Base-by-base conservation (phyloP, 164 flowering plant species). In the Protea cynaroides region DNA sequence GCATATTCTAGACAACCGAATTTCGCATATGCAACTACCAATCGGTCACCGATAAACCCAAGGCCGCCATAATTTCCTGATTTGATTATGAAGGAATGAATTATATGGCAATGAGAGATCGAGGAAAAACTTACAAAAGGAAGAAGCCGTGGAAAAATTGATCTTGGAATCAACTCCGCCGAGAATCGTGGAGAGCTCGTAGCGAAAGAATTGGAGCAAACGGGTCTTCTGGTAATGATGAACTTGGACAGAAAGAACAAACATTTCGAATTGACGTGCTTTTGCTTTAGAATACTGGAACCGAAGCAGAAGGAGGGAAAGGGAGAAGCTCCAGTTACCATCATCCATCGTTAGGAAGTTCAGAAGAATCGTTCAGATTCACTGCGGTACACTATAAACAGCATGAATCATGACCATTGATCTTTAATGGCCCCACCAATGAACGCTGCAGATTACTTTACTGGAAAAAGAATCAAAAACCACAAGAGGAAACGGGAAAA, bases 31-130 rank as follows among this genome's bases (percentile, higher is more conserved):
- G 38, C 3, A 3, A 66, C 51, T n/a, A 71, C 82, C 74, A 79
- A 25, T 21, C 70, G 75, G 46, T 77, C 77, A 0, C 81, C 79
- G 12, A 77, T 59, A 68, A 75, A 79, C 40, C 82, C 84, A 62
- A 73, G 63, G 10, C 56, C 56, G 46, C 34, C 34, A 64, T 76
- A 79, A 66, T 59, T 25, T 37, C 78, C 61, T 25, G 70, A 66
- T 52, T 79, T 79, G 61, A 76, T 49, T 6, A 67, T 59, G 15
- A 59, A 63, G 14, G 70, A 65, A 55, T 81, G 84, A 51, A 75
- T 14, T 24, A 38, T 64, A 15, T 57, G 69, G 69, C 73, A 71
- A 23, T 55, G 38, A 2, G 49, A 59, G 51, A 79, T 21, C 1
- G 79, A 72, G 25, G 72, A 58, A 59, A 69, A 62, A 25, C 47